Evolutionary conservation across 163 green algal species (phyloP).

Genomic region (Prototheca wickerhamii): DNA sequence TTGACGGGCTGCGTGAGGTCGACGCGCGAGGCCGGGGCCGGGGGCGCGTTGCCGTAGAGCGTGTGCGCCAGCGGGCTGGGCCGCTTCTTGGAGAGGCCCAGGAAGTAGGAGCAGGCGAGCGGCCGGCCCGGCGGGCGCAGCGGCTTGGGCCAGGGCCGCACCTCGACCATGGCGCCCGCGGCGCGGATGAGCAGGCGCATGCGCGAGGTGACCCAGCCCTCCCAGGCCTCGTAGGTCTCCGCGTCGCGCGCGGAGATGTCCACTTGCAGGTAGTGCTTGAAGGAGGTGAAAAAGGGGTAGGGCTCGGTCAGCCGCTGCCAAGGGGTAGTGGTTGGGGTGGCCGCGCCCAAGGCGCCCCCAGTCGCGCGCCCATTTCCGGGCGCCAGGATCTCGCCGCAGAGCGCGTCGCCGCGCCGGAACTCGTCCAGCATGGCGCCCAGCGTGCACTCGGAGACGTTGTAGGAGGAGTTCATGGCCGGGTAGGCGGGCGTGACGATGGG

Average conservation of each 20-base stretch:
- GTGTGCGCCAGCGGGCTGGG: not conserved
- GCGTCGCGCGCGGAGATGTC: constrained; percentile 48
- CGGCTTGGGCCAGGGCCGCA: constrained; percentile 59
- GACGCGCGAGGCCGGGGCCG: constrained; percentile 1
- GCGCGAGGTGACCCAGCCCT: constrained; percentile 70
- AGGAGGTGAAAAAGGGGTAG: constrained; percentile 68
- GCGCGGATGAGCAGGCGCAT: constrained; percentile 52
- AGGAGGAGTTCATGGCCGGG: constrained; percentile 91
- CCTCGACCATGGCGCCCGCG: constrained; percentile 51
- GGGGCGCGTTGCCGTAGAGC: not conserved
- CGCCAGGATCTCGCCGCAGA: constrained; percentile 46
- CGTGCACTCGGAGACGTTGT: constrained; percentile 90
- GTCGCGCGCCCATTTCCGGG: not conserved
- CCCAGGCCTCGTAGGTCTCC: constrained; percentile 63
- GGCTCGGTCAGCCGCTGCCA: constrained; percentile 69
- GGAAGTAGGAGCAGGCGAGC: constrained; percentile 21
- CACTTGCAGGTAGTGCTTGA: constrained; percentile 72
- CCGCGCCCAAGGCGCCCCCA: not conserved
- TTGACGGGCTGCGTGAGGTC: constrained; percentile 35
- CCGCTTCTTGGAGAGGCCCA: constrained; percentile 28
- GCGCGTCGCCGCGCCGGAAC: constrained; percentile 34
- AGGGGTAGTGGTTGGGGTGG: constrained; percentile 19
- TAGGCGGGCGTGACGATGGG: constrained; percentile 98
- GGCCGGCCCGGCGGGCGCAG: constrained; percentile 6
- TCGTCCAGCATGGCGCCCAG: constrained; percentile 65